Evolutionary conservation across 208 protist species (phyloP).

Genomic region (Acanthamoeba sp.): DNA sequence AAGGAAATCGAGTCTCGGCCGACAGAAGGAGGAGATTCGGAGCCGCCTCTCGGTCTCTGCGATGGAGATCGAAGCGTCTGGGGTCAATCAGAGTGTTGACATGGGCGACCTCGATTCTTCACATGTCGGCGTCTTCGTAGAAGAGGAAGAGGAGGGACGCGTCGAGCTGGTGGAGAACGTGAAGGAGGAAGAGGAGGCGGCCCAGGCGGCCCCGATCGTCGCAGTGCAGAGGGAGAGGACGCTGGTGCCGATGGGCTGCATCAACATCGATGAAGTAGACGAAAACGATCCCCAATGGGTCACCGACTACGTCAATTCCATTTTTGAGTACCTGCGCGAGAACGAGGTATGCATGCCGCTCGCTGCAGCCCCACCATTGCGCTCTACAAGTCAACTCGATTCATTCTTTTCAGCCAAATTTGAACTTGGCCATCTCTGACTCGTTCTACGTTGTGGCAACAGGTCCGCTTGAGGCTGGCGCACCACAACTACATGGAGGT

Average conservation of each 20-base stretch:
- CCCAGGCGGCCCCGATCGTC: neutral
- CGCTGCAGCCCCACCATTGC: no score
- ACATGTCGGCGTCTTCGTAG: neutral
- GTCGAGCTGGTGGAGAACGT: neutral
- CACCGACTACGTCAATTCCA: slow-evolving; percentile 88
- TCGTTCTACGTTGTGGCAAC: neutral
- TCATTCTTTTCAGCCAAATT: neutral
- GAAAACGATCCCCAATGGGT: slow-evolving; percentile 84
- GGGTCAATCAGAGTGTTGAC: slow-evolving; percentile 12
- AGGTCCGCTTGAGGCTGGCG: slow-evolving; percentile 41
- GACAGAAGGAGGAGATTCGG: neutral
- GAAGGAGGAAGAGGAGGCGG: neutral
- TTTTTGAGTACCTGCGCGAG: slow-evolving; percentile 84
- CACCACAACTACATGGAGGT: slow-evolving; percentile 42
- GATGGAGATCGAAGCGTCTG: slow-evolving; percentile 18
- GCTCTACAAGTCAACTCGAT: no score
- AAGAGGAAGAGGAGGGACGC: neutral
- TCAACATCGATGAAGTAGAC: slow-evolving; percentile 84
- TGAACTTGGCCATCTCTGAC: neutral
- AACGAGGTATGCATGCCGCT: slow-evolving; percentile 79
- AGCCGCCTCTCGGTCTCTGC: neutral
- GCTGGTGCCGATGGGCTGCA: neutral
- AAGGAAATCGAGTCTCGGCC: slow-evolving; percentile 28
- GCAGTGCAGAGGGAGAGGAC: neutral
- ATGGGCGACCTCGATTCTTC: slow-evolving; percentile 21